Percentiles rank a stretch among this genome's conserved stretches.
Evolutionary conservation across 1,284 basidiomycete genomes (phyloP).

Genomic region (Ceratobasidium sp.): DNA sequence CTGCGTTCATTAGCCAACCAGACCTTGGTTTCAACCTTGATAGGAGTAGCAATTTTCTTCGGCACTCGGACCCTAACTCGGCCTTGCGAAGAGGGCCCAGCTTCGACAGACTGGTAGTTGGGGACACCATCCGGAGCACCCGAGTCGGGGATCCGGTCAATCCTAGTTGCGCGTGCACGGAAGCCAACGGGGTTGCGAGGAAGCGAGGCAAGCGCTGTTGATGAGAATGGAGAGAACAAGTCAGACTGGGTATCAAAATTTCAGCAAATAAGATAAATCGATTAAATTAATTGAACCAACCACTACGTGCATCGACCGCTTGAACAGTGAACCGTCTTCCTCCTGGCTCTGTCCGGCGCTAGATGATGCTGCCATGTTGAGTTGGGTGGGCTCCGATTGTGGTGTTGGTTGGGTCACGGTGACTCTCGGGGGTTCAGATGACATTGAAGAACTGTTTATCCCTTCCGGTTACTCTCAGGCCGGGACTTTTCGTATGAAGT

Average conservation of each 20-base stretch:
- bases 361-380: conserved; percentile 22
- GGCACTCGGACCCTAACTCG: conserved; percentile 69
- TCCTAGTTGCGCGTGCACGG: conserved; percentile 65
- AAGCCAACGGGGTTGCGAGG: conserved; percentile 59
- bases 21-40: conserved; percentile 95
- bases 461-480: too few species aligned
- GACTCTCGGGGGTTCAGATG: conserved; percentile 15
- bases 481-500: not conserved
- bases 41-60: conserved; percentile 86
- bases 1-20: conserved; percentile 99
- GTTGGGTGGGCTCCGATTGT: conserved; percentile 14
- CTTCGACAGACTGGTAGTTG: conserved; percentile 51
- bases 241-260: conserved; percentile 67
- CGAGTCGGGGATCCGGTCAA: conserved; percentile 44
- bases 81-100: conserved; percentile 51
- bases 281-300: conserved; percentile 1
- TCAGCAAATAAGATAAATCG: conserved; percentile 40
- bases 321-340: conserved; percentile 37
- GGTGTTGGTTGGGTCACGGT: conserved; percentile 36
- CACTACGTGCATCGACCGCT: conserved; percentile 35
- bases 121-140: conserved; percentile 66
- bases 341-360: conserved; percentile 4
- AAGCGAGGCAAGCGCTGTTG: conserved; percentile 67
- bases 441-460: conserved; percentile 2
- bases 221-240: conserved; percentile 70